Conservation (phyloP, 495 filamentous ascomycete genomes). For the Aspergillus heteromorphus region DNA sequence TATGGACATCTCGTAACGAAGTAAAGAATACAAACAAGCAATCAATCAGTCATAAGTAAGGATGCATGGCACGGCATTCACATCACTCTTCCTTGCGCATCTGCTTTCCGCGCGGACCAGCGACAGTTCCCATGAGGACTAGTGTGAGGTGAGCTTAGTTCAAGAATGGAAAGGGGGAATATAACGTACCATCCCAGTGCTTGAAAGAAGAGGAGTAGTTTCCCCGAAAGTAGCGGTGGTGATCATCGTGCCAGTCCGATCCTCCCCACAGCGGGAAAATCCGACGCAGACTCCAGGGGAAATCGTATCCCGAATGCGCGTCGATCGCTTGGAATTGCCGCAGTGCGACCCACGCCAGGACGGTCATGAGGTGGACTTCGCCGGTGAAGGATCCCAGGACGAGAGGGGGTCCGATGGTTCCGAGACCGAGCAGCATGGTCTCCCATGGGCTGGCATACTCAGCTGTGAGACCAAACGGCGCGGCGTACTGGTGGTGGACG, state of each 20-base stretch:
- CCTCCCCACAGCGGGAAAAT: slow-evolving; percentile 99
- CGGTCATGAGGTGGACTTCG: slow-evolving; percentile 88
- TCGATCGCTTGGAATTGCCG: slow-evolving; percentile 97
- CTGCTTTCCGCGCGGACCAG: slow-evolving; percentile 16
- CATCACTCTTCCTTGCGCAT: slow-evolving; percentile 5
- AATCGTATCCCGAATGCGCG: slow-evolving; percentile 94
- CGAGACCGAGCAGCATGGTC: slow-evolving; percentile 86
- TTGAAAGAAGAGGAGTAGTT: slow-evolving; percentile 97
- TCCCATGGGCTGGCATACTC: slow-evolving; percentile 98
- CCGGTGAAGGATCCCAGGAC: slow-evolving; percentile 75
- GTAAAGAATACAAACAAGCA: background rate
- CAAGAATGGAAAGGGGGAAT: background rate
- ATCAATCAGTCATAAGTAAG: background rate
- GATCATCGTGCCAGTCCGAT: slow-evolving; percentile 90
- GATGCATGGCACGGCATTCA: too few relatives aligned
- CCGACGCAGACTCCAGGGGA: slow-evolving; percentile 91
- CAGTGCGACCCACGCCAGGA: slow-evolving; percentile 91
- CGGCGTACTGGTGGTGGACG: slow-evolving; percentile 96
- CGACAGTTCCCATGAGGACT: slow-evolving; percentile 22
- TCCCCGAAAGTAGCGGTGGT: slow-evolving; percentile 95
- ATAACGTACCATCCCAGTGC: slow-evolving; percentile 73
- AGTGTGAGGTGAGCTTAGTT: background rate
- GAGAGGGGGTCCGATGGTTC: slow-evolving; percentile 79
- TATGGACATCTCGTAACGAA: background rate
- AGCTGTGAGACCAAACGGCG: slow-evolving; percentile 90